Percentiles rank a stretch among this genome's conserved stretches.
Evolutionary conservation across 805 yeast species (phyloP).

Genomic region (Torulaspora quercuum): DNA sequence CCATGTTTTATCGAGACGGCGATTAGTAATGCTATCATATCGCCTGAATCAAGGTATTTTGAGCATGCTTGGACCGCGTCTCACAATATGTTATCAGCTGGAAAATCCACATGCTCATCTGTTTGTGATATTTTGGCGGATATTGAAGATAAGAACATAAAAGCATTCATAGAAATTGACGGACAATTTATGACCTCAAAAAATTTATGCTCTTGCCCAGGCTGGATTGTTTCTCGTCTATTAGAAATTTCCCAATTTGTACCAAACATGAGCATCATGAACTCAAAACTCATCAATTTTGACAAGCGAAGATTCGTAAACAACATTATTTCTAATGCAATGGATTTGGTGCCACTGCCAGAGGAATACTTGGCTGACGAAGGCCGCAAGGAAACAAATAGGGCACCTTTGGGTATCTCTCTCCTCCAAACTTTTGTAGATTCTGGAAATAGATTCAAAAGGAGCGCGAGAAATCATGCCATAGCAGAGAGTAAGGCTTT

Average conservation of each 20-base stretch:
- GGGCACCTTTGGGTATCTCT: slow-evolving; percentile 17
- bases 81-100: slow-evolving; percentile 31
- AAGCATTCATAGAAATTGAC: slow-evolving; percentile 36
- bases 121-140: slow-evolving; percentile 27
- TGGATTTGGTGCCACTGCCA: slow-evolving; percentile 40
- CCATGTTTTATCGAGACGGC: slow-evolving; percentile 88
- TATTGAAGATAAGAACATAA: slow-evolving; percentile 24
- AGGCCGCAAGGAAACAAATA: slow-evolving; percentile 5
- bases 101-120: slow-evolving; percentile 25
- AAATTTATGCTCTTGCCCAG: slow-evolving; percentile 77
- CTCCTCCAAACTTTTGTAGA: slow-evolving; percentile 33
- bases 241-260: slow-evolving; percentile 71
- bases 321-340: slow-evolving; percentile 55
- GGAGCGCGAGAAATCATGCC: slow-evolving; percentile 42
- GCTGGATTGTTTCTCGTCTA: slow-evolving; percentile 83
- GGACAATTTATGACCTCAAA: slow-evolving; percentile 32
- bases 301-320: slow-evolving; percentile 74
- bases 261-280: slow-evolving; percentile 70
- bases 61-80: slow-evolving; percentile 67
- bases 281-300: slow-evolving; percentile 69
- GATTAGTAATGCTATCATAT: slow-evolving; percentile 62
- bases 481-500: slow-evolving; percentile 42
- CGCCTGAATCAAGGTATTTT: slow-evolving; percentile 76
- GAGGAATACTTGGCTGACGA: slow-evolving; percentile 14
- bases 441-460: slow-evolving; percentile 25